A percentile compares a stretch with the other conserved stretches of the same genome.
phyloP scores from a whole-genome alignment of 2,329 filamentous ascomycete species.

The Xylaria sp. region DNA sequence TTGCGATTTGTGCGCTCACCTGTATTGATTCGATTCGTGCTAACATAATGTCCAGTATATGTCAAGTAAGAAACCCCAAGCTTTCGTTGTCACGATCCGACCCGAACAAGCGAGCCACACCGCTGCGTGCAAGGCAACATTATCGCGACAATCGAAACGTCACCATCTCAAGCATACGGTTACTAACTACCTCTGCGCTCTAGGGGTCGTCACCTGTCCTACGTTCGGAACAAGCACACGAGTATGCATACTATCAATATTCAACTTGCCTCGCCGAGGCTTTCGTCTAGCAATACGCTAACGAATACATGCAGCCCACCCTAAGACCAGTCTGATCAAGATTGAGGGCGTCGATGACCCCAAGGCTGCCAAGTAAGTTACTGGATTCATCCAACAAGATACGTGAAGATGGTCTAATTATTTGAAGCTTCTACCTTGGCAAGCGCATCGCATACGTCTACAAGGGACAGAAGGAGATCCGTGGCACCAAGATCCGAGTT shows the following conservation, averaged over 20 bases:
- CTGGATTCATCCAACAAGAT: slow-evolving; percentile 1
- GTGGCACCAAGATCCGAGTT: slow-evolving; percentile 97
- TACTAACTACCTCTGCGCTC: slow-evolving; percentile 42
- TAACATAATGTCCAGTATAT: slow-evolving; percentile 72
- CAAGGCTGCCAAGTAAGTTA: slow-evolving; percentile 82
- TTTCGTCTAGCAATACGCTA: slow-evolving; percentile 56
- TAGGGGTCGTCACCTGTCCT: slow-evolving; percentile 98
- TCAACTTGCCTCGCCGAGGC: slow-evolving; percentile 1
- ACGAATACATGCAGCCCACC: slow-evolving; percentile 89
- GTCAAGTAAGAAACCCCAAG: slow-evolving; percentile 73
- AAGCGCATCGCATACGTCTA: slow-evolving; percentile 99
- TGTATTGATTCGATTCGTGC: slow-evolving; percentile 42
- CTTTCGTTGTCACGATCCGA: slow-evolving; percentile 19
- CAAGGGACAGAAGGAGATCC: slow-evolving; percentile 92
- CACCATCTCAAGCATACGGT: slow-evolving; percentile 11
- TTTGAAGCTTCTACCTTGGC: slow-evolving; percentile 86
- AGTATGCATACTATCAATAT: slow-evolving; percentile 54
- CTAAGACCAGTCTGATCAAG: slow-evolving; percentile 94
- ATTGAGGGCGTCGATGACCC: slow-evolving; percentile 97
- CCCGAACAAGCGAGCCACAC: slow-evolving; percentile 12
- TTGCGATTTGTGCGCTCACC: not conserved
- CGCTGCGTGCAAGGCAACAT: slow-evolving; percentile 18
- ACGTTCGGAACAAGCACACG: slow-evolving; percentile 59
- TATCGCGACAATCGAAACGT: slow-evolving; percentile 9
- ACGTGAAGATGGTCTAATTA: slow-evolving; percentile 37